phyloP scores from a whole-genome alignment of 768 basidiomycete genomes.

The Phylloporus arenicola region DNA sequence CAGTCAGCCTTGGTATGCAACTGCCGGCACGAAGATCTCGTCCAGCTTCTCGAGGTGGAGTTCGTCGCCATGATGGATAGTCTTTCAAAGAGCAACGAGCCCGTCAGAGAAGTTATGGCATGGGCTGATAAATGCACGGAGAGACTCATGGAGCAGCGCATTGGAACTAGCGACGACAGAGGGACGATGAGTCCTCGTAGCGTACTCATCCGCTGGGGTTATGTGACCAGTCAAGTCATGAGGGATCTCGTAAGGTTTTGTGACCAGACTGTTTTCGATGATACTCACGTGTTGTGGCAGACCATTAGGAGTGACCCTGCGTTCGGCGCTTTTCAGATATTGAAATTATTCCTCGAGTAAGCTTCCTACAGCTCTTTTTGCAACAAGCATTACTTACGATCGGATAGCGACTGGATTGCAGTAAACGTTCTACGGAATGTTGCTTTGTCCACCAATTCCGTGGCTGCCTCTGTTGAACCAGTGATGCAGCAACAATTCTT shows the following conservation, averaged over 20 bases:
- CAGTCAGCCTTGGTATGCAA: slow-evolving; percentile 92
- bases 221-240: slow-evolving; percentile 92
- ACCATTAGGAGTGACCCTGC: slow-evolving; percentile 90
- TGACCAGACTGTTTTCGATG: not conserved
- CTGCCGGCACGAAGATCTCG: slow-evolving; percentile 84
- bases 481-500: slow-evolving; percentile 90
- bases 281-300: slow-evolving; percentile 34
- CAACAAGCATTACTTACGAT: slow-evolving; percentile 14
- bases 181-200: slow-evolving; percentile 82
- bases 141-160: slow-evolving; percentile 68
- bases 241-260: slow-evolving; percentile 66
- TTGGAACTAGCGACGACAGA: slow-evolving; percentile 61
- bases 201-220: slow-evolving; percentile 86
- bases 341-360: slow-evolving; percentile 87
- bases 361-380: slow-evolving; percentile 26
- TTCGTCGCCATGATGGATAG: slow-evolving; percentile 74
- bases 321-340: slow-evolving; percentile 87
- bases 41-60: slow-evolving; percentile 80
- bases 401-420: slow-evolving; percentile 81
- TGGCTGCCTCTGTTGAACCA: slow-evolving; percentile 87
- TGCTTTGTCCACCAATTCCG: slow-evolving; percentile 85
- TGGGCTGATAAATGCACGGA: slow-evolving; percentile 93
- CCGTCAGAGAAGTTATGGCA: slow-evolving; percentile 80
- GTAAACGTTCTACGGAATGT: slow-evolving; percentile 84
- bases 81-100: slow-evolving; percentile 66